Conservation (phyloP, 1,284 basidiomycete genomes). For the Ustilago nuda region DNA sequence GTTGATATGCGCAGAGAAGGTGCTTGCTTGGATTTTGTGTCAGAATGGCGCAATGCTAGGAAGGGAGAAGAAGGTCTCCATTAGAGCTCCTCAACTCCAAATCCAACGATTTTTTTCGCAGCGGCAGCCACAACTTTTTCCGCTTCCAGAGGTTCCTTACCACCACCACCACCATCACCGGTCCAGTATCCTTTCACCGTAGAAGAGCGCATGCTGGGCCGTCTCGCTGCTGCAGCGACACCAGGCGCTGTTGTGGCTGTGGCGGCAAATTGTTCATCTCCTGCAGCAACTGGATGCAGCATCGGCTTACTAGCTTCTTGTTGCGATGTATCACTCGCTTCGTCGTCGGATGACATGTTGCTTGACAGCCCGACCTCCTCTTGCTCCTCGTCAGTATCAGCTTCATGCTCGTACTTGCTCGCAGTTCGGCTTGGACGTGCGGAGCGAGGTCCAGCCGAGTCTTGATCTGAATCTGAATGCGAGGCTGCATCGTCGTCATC, state of each 20-base stretch:
- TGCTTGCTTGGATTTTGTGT: background rate
- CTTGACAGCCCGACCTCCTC: slow-evolving; percentile 40
- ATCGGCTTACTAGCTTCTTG: slow-evolving; percentile 20
- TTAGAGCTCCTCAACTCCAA: slow-evolving; percentile 30
- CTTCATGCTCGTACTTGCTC: slow-evolving; percentile 3
- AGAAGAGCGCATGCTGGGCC: slow-evolving; percentile 34
- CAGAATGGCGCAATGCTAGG: background rate
- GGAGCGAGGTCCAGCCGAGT: background rate
- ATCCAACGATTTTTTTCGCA: slow-evolving; percentile 35
- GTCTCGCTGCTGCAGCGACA: background rate
- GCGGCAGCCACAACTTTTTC: slow-evolving; percentile 31
- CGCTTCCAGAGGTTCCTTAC: slow-evolving; percentile 17
- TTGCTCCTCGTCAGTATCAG: slow-evolving; percentile 20
- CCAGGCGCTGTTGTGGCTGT: background rate
- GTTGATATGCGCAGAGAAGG: background rate
- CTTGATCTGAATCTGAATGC: slow-evolving; percentile 27
- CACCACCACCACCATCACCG: slow-evolving; percentile 3
- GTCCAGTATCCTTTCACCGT: slow-evolving; percentile 43
- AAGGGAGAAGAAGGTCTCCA: background rate
- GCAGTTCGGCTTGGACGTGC: background rate
- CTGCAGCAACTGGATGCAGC: slow-evolving; percentile 13
- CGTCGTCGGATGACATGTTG: slow-evolving; percentile 45
- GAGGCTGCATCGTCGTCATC: slow-evolving; percentile 20
- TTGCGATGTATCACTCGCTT: slow-evolving; percentile 44
- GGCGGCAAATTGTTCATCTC: background rate